Evolutionary conservation across 2,329 filamentous ascomycete genomes (phyloP).

Genomic region (Zymoseptoria brevis): DNA sequence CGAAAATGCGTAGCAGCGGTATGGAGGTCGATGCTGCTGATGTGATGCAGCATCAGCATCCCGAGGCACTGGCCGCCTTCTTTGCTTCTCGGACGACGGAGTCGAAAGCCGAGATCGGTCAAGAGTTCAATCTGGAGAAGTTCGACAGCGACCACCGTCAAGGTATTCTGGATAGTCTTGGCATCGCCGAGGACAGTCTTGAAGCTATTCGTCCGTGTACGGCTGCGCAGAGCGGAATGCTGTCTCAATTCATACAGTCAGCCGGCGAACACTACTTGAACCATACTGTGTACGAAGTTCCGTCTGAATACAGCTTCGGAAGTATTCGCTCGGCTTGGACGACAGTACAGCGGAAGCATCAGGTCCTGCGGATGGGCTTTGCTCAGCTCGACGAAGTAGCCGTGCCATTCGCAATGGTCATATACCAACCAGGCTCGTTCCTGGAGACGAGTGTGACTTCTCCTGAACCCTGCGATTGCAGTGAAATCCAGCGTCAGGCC

Average conservation of each 20-base stretch:
- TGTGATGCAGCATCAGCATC: slow-evolving; percentile 52
- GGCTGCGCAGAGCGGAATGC: slow-evolving; percentile 68
- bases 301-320: slow-evolving; percentile 31
- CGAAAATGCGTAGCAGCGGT: slow-evolving; percentile 53
- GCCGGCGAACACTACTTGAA: slow-evolving; percentile 68
- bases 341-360: slow-evolving; percentile 46
- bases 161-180: slow-evolving; percentile 27
- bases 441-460: background rate
- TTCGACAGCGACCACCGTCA: slow-evolving; percentile 43
- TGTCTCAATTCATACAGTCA: slow-evolving; percentile 64
- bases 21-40: slow-evolving; percentile 59
- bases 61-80: slow-evolving; percentile 15
- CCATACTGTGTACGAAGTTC: slow-evolving; percentile 50
- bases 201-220: slow-evolving; percentile 68
- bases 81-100: slow-evolving; percentile 1
- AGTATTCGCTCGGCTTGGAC: slow-evolving; percentile 54
- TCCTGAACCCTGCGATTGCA: slow-evolving; percentile 2
- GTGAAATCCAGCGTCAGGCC: slow-evolving; percentile 25
- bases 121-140: slow-evolving; percentile 40
- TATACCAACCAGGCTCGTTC: slow-evolving; percentile 37
- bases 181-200: slow-evolving; percentile 33
- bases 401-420: slow-evolving; percentile 66
- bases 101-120: background rate
- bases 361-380: slow-evolving; percentile 73
- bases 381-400: slow-evolving; percentile 51